These are phyloP conservation scores for Colletotrichum salicis DNA, from an alignment of 2,329 filamentous ascomycete species.

Conservation along the genomic window DNA sequence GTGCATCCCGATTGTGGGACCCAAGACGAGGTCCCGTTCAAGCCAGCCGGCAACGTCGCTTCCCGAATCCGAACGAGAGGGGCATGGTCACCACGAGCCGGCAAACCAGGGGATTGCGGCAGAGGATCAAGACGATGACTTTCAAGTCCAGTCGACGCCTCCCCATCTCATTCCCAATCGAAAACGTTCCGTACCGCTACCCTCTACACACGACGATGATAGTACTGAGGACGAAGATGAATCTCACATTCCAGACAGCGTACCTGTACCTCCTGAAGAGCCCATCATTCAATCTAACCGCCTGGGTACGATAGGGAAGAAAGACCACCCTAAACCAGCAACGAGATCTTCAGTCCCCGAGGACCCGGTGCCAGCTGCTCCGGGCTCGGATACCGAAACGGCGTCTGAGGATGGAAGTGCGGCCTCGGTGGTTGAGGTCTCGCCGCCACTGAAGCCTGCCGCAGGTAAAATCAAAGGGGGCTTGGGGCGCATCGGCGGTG, in stretches of 20 bases:
- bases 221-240: slow-evolving; percentile 48
- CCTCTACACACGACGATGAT: slow-evolving; percentile 40
- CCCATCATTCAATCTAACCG: slow-evolving; percentile 38
- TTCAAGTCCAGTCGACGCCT: slow-evolving; percentile 62
- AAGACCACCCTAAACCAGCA: slow-evolving; percentile 40
- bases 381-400: slow-evolving; percentile 57
- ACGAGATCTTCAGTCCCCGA: slow-evolving; percentile 39
- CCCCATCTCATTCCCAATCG: slow-evolving; percentile 46
- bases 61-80: slow-evolving; percentile 35
- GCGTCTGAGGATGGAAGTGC: slow-evolving; percentile 48
- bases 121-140: slow-evolving; percentile 60
- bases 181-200: slow-evolving; percentile 36
- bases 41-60: slow-evolving; percentile 20
- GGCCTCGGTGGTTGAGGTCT: not conserved
- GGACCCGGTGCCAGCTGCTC: slow-evolving; percentile 39
- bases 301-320: slow-evolving; percentile 51
- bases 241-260: slow-evolving; percentile 35
- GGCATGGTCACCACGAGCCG: not conserved
- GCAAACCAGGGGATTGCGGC: not conserved
- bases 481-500: slow-evolving; percentile 1
- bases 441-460: slow-evolving; percentile 1
- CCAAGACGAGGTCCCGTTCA: slow-evolving; percentile 9
- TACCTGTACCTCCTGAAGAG: slow-evolving; percentile 36
- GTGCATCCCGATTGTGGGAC: slow-evolving; percentile 20
- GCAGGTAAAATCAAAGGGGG: not conserved